Evolutionary conservation across 2,329 filamentous ascomycete species (phyloP).

Genomic region (Botrytis sinoallii): DNA sequence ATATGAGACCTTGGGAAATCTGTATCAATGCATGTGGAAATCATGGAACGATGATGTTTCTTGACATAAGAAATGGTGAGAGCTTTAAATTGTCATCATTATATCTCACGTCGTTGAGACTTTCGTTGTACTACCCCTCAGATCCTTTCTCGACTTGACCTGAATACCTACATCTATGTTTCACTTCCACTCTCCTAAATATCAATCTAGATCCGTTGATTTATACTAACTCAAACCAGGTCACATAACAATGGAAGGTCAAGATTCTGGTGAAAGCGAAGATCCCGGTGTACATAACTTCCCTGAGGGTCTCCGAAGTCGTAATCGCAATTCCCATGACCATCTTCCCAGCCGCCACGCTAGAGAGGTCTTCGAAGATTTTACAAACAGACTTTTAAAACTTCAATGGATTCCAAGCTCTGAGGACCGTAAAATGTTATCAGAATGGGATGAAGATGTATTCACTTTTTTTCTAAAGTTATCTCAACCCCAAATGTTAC

Average conservation of each 20-base stretch:
- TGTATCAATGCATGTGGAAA: constrained; percentile 3
- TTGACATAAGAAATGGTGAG: constrained; percentile 13
- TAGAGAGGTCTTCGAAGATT: constrained; percentile 20
- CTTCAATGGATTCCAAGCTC: constrained; percentile 23
- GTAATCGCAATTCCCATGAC: neutral
- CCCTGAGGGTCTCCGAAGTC: neutral
- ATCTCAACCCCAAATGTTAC: neutral
- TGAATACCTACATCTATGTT: neutral
- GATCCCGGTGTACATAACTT: neutral
- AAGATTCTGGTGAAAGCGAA: neutral
- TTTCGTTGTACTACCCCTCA: neutral
- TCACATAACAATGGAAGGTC: constrained; percentile 8
- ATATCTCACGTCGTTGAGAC: neutral
- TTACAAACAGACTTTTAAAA: constrained; percentile 17
- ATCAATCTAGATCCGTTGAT: neutral
- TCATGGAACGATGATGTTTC: neutral
- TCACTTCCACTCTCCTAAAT: neutral
- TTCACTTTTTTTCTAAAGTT: too few relatives aligned
- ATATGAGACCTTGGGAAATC: constrained; percentile 2
- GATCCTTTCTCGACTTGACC: neutral
- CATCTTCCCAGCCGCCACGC: constrained; percentile 18
- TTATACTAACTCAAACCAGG: neutral
- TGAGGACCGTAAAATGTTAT: neutral
- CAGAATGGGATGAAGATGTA: neutral
- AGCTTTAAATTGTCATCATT: neutral